phyloP scores from a whole-genome alignment of 208 protist genomes.

The Vickermania ingenoplastis region DNA sequence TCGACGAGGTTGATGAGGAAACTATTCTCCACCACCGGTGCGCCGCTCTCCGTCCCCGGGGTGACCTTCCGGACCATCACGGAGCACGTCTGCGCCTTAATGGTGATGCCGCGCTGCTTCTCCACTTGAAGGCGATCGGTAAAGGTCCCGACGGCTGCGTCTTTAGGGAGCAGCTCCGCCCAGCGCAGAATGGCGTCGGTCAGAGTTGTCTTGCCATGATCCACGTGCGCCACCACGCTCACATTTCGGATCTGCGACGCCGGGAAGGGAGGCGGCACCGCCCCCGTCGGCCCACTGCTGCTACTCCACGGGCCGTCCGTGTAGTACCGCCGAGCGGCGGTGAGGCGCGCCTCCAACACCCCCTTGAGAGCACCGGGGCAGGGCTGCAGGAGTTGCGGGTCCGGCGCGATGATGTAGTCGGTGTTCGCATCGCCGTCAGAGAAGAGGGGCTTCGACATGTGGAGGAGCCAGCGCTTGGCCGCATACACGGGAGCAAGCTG shows the following conservation, averaged over 20 bases:
- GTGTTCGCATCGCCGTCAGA: no score
- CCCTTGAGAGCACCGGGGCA: neutral
- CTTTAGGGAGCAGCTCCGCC: constrained; percentile 56
- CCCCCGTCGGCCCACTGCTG: neutral
- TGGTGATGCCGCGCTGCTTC: constrained; percentile 93
- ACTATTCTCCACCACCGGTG: neutral
- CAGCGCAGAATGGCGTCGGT: constrained; percentile 81
- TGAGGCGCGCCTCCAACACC: neutral
- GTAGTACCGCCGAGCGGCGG: neutral
- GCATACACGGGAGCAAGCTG: no score
- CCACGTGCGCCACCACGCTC: constrained; percentile 86
- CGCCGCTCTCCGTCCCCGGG: neutral
- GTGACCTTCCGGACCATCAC: constrained; percentile 42
- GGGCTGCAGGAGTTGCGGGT: neutral
- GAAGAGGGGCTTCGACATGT: no score
- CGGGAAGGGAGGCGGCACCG: constrained; percentile 20
- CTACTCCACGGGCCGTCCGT: neutral
- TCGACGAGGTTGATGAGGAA: constrained; percentile 97
- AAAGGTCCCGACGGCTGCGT: constrained; percentile 67
- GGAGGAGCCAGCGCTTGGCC: no score
- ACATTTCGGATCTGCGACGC: constrained; percentile 80
- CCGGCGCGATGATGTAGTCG: neutral
- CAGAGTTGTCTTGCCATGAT: constrained; percentile 91
- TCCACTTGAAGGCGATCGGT: constrained; percentile 93
- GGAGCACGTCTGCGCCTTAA: constrained; percentile 93